Conservation (phyloP, 495 filamentous ascomycete species). For the Daldinia vernicosa region DNA sequence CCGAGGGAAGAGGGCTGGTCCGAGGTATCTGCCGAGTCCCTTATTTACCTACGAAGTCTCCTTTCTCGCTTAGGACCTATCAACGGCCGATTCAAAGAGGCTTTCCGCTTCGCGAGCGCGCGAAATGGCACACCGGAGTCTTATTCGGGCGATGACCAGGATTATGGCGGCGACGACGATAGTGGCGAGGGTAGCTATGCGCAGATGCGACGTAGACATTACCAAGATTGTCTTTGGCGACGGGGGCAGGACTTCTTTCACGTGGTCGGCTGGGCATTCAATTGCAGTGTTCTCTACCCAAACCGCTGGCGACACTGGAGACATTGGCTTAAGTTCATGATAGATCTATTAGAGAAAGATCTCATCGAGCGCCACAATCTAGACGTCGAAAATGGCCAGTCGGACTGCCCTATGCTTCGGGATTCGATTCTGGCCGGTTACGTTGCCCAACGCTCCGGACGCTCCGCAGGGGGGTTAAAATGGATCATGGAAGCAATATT, state of each 20-base stretch:
- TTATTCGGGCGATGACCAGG: slow-evolving; percentile 34
- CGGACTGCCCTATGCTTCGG: slow-evolving; percentile 46
- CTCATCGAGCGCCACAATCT: slow-evolving; percentile 65
- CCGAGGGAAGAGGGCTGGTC: slow-evolving; percentile 46
- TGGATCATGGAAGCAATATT: slow-evolving; percentile 57
- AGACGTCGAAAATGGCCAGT: slow-evolving; percentile 41
- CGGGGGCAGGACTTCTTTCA: slow-evolving; percentile 88
- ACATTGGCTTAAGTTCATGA: slow-evolving; percentile 80
- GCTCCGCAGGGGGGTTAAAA: slow-evolving; percentile 46
- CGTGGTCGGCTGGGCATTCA: slow-evolving; percentile 90
- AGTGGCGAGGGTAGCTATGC: slow-evolving; percentile 58
- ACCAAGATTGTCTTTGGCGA: slow-evolving; percentile 72
- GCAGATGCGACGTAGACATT: slow-evolving; percentile 59
- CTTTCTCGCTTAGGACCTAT: slow-evolving; percentile 53
- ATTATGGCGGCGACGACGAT: slow-evolving; percentile 46
- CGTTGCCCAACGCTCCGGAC: slow-evolving; percentile 51
- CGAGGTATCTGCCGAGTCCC: slow-evolving; percentile 50
- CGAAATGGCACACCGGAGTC: slow-evolving; percentile 23
- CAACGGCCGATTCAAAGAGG: slow-evolving; percentile 52
- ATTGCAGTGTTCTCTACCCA: slow-evolving; percentile 77
- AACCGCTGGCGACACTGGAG: slow-evolving; percentile 86
- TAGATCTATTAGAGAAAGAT: slow-evolving; percentile 80
- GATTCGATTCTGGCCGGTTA: slow-evolving; percentile 48
- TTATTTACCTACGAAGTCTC: slow-evolving; percentile 53
- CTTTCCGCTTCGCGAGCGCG: slow-evolving; percentile 36